These are phyloP conservation scores for Pyrenochaeta sp. DNA, from an alignment of 2,329 filamentous ascomycete species.

Conservation along the genomic window DNA sequence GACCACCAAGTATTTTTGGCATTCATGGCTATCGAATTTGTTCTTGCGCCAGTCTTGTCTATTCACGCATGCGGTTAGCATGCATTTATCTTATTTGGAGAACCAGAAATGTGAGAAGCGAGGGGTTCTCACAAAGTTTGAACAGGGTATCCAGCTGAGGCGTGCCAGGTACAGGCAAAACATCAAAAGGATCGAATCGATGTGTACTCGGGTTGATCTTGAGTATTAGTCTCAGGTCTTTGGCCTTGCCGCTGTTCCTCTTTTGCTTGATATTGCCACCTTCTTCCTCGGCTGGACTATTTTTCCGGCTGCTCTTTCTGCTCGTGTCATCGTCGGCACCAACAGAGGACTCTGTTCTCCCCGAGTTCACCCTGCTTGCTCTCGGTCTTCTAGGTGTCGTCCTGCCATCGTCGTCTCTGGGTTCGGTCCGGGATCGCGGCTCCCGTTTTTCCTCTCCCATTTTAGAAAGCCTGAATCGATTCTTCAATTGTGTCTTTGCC, in stretches of 20 bases:
- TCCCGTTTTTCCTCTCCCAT: conserved; percentile 7
- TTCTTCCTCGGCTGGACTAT: not conserved
- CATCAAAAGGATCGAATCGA: conserved; percentile 33
- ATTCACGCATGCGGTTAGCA: not conserved
- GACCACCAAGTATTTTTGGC: conserved; percentile 29
- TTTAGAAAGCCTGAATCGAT: conserved; percentile 30
- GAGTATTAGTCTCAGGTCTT: conserved; percentile 7
- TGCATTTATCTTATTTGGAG: not conserved
- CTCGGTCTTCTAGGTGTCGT: not conserved
- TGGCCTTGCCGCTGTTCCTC: not conserved
- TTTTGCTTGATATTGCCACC: not conserved
- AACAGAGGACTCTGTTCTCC: not conserved
- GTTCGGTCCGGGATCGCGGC: conserved; percentile 1
- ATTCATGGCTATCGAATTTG: conserved; percentile 31
- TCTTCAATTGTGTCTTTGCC: conserved; percentile 27
- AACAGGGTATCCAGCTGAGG: conserved; percentile 28
- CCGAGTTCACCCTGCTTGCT: not conserved
- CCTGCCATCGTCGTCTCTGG: conserved; percentile 1
- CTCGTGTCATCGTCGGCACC: not conserved
- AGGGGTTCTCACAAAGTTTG: conserved; percentile 27
- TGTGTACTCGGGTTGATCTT: conserved; percentile 17
- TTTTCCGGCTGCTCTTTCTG: not conserved
- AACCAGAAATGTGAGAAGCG: not conserved
- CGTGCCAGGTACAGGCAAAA: conserved; percentile 30
- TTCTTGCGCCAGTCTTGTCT: conserved; percentile 24